Base-by-base conservation (phyloP, 2,329 filamentous ascomycete genomes). In the Blastomyces parvus region DNA sequence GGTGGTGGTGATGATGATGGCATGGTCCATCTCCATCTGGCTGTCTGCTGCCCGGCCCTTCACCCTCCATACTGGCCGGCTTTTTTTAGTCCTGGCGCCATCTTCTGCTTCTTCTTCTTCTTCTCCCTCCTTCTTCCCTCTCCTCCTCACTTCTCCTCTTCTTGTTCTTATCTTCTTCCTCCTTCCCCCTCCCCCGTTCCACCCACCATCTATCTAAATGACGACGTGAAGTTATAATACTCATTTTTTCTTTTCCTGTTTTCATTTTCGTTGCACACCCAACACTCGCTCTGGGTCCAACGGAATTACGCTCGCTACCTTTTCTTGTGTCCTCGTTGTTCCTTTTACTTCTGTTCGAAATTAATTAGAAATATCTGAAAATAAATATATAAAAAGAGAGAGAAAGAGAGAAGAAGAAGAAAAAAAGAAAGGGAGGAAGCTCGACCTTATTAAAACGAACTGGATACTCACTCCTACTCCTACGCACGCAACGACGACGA, bases 251-350 rank as follows among this genome's bases (percentile, higher is more conserved):
- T 59, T 61, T 63, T 62, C 60, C 60, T 61, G 30, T 60, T 56
- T 40, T 52, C 3, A 25, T 40, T 48, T 58, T 36, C 61, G 61
- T 52, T 62, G 48, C 33, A 48, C 52, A 56, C 52, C 60, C 69
- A 56, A 72, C 74, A 70, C 70, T 75, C 73, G 73, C 73, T 68
- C 72, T 70, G 53, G 69, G 69, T 69, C 71, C 71, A 69, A 72
- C 65, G 65, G 70, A 72, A 72, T 68, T 69, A 76, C 74, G 70
- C 72, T 76, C 74, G 74, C 74, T 76, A 76, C 73, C 70, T 69
- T 70, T 69, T 64, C 65, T 67, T 69, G 65, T 66, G 59, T 59
- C 59, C 46, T 53, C 55, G 22, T 59, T 59, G 44, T 63, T 48
- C 11, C 14, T 1, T 46, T 46, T 53, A 19, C 53, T 38, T 63